A percentile compares a stretch with the other conserved stretches of the same genome.
Conservation (phyloP, 1,284 basidiomycete species). For the Heterobasidion irregulare region DNA sequence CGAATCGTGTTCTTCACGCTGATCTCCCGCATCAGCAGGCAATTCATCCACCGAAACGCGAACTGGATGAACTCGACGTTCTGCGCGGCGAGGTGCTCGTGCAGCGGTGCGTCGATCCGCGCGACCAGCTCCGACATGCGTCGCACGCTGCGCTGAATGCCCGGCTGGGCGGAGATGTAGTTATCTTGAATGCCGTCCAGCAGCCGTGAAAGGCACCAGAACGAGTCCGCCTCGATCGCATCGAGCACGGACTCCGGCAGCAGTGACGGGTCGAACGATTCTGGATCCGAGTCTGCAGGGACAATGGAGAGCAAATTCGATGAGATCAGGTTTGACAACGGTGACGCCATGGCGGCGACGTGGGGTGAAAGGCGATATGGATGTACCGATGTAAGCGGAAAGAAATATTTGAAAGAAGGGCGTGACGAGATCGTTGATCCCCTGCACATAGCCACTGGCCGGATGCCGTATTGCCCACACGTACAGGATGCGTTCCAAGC, state of each 20-base stretch:
- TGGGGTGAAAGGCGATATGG: background rate
- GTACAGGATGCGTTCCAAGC: constrained; percentile 88
- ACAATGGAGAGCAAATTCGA: background rate
- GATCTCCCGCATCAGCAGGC: constrained; percentile 92
- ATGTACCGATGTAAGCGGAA: constrained; percentile 80
- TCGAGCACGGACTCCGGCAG: constrained; percentile 65
- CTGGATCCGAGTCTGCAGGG: constrained; percentile 72
- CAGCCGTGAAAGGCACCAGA: constrained; percentile 92
- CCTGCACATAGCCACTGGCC: constrained; percentile 94
- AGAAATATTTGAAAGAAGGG: constrained; percentile 95
- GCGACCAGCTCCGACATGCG: constrained; percentile 90
- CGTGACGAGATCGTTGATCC: constrained; percentile 94
- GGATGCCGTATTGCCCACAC: constrained; percentile 98
- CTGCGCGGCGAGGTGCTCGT: constrained; percentile 77
- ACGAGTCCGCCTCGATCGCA: constrained; percentile 90
- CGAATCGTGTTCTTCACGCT: constrained; percentile 91
- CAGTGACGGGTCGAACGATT: constrained; percentile 74
- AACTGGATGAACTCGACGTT: constrained; percentile 99
- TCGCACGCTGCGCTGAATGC: constrained; percentile 86
- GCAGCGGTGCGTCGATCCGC: constrained; percentile 83
- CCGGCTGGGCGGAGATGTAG: constrained; percentile 91
- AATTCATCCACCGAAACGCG: constrained; percentile 99
- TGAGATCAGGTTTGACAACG: no score
- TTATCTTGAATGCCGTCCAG: constrained; percentile 97
- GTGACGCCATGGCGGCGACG: no score